phyloP scores from a whole-genome alignment of 2,329 filamentous ascomycete genomes.

The Verticillium nonalfalfae region DNA sequence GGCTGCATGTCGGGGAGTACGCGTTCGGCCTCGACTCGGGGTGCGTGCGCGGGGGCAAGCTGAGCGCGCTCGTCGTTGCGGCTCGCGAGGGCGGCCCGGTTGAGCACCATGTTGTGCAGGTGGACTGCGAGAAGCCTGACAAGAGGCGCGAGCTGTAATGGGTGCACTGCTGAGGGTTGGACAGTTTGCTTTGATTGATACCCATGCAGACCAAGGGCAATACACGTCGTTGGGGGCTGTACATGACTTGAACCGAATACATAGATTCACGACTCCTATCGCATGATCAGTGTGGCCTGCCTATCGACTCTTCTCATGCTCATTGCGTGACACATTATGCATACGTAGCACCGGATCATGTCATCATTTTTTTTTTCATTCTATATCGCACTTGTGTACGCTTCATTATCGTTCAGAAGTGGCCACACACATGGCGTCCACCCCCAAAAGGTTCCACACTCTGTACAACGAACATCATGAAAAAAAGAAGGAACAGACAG shows the following conservation, averaged over 20 bases:
- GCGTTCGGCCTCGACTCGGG: conserved; percentile 81
- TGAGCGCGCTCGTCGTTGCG: conserved; percentile 74
- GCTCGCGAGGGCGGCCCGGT: conserved; percentile 25
- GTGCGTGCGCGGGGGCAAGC: conserved; percentile 67
- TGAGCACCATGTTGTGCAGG: conserved; percentile 31
- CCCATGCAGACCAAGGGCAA: not conserved
- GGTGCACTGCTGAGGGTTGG: not conserved
- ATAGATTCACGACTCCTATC: not conserved
- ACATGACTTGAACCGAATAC: not conserved
- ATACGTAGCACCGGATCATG: not conserved
- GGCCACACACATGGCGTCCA: not conserved
- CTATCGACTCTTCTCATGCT: too few species aligned
- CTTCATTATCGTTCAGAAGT: not conserved
- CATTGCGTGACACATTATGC: not conserved
- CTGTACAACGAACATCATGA: not conserved
- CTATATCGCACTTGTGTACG: not conserved
- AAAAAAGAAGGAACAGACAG: not conserved
- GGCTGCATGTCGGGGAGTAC: conserved; percentile 56
- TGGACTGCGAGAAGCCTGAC: conserved; percentile 25
- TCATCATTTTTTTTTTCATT: not conserved
- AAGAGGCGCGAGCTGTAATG: conserved; percentile 1
- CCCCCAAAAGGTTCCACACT: not conserved
- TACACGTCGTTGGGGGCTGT: not conserved
- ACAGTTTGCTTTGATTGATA: not conserved
- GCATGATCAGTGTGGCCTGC: too few species aligned